Evolutionary conservation across 768 basidiomycete genomes (phyloP), one percentile per base, ranked within the genome.

Genomic region (Mycena alexandri): DNA sequence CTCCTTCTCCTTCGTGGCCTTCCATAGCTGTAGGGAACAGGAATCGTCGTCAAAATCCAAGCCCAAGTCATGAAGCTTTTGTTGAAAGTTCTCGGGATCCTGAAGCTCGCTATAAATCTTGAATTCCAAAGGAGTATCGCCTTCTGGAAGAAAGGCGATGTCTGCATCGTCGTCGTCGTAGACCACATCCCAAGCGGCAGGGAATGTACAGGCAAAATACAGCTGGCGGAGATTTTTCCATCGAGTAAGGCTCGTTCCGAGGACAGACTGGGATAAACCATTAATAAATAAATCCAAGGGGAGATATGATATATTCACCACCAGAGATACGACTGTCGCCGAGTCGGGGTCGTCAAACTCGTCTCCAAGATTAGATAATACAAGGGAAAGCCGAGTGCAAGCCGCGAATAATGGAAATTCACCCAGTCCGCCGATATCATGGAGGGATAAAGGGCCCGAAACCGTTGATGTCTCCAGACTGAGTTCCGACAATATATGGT

Each of bases 101-200:
- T 55, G 25, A 50, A 16, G 16, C 22, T 61, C 33, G 48, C 48
- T 51, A 8, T 24, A 42, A n/a, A 12, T 42, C 42, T 51, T n/a
- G 50, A 51, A 43, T 21, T 52, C 41, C 16, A 42, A 41, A 19
- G 42, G 11, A 36, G 38, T 29, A 14, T 47, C 42, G 17, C 25
- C 50, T 5, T 33, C 12, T 17, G 52, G 29, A 29, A 29, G 29
- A 3, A 29, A 29, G 6, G 6, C 29, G 29, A 61, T 19, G 36
- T 82, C 79, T 11, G 80, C 82, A 8, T 47, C 11, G n/a, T 47
- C 22, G 19, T 9, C 8, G 44, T 54, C 47, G 36, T 43, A 13
- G 9, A 2, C 25, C 11, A 36, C 24, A 42, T 34, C 57, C 44
- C 36, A 58, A 25, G 9, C 34, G 47, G 5, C 29, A 6, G 52